Percentiles rank a stretch among this genome's conserved stretches.
Evolutionary conservation across 257 asterid species (phyloP).

Genomic region (Solanum virginianum): DNA sequence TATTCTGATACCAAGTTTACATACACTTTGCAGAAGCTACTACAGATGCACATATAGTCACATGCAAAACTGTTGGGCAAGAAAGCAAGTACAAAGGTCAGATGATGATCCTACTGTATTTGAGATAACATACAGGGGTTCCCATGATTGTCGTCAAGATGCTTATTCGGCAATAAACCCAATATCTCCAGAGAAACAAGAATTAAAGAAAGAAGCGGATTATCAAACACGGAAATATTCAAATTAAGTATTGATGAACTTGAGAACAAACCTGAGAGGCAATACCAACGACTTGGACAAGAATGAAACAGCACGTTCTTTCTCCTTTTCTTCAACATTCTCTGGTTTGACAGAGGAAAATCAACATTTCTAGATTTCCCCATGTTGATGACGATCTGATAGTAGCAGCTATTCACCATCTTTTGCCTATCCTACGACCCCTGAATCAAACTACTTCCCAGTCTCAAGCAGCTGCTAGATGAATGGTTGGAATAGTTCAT

Average conservation of each 20-base stretch:
- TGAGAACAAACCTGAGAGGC: conserved; percentile 48
- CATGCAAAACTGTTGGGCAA: conserved; percentile 55
- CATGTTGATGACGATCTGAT: conserved; percentile 29
- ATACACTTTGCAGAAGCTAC: conserved; percentile 54
- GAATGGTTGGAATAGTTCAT: conserved; percentile 5
- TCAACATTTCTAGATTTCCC: conserved; percentile 23
- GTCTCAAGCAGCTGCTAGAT: conserved; percentile 9
- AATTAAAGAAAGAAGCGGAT: conserved; percentile 6
- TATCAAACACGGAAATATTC: conserved; percentile 16
- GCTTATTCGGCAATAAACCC: conserved; percentile 14
- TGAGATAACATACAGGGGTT: conserved; percentile 65
- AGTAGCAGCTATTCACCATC: conserved; percentile 29
- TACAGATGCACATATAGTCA: conserved; percentile 67
- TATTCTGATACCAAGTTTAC: background rate
- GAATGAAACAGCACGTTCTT: conserved; percentile 22
- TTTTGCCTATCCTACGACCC: conserved; percentile 24
- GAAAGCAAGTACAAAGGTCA: conserved; percentile 77
- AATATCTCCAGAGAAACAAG: conserved; percentile 29
- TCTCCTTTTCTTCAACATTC: conserved; percentile 48
- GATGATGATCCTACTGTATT: conserved; percentile 70
- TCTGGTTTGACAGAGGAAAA: conserved; percentile 18
- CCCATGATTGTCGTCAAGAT: conserved; percentile 40
- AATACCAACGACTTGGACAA: conserved; percentile 27
- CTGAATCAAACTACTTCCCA: conserved; percentile 23
- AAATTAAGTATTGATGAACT: conserved; percentile 25